Percentiles rank a stretch among this genome's conserved stretches.
Evolutionary conservation across 495 filamentous ascomycete genomes (phyloP).

Genomic region (Parathielavia appendiculata): DNA sequence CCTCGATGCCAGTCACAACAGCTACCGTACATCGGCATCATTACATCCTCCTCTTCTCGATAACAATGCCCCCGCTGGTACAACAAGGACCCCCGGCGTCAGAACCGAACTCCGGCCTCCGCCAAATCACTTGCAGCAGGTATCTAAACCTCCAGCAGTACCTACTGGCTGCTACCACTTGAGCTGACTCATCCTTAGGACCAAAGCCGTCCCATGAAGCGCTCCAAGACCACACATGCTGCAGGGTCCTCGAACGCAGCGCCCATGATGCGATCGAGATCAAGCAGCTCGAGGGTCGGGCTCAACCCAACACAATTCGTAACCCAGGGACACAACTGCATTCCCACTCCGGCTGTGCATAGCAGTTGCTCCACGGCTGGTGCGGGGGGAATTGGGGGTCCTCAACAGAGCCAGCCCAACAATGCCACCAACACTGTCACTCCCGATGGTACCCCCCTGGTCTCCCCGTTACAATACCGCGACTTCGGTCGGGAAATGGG

Average conservation of each 20-base stretch:
- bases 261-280: constrained; percentile 31
- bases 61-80: constrained; percentile 30
- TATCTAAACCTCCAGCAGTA: constrained; percentile 2
- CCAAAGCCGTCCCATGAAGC: constrained; percentile 31
- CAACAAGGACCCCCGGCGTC: constrained; percentile 32
- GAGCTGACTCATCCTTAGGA: constrained; percentile 18
- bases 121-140: constrained; percentile 14
- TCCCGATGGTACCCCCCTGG: constrained; percentile 5
- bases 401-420: constrained; percentile 18
- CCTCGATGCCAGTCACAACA: constrained; percentile 23
- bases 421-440: constrained; percentile 17
- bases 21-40: constrained; percentile 30
- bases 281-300: constrained; percentile 16
- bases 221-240: constrained; percentile 31
- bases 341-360: constrained; percentile 11
- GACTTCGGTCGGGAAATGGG: constrained; percentile 20
- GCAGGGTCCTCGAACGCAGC: constrained; percentile 14
- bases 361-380: constrained; percentile 9
- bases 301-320: constrained; percentile 9
- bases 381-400: constrained; percentile 13
- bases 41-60: constrained; percentile 20
- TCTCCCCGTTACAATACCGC: background rate
- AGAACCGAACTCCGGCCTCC: background rate
- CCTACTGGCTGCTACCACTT: constrained; percentile 3
- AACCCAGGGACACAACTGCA: constrained; percentile 4